A percentile compares a stretch with the other conserved stretches of the same genome.
These are phyloP conservation scores for Aspergillus ustus DNA, from an alignment of 2,329 filamentous ascomycete genomes.

Conservation along the genomic window DNA sequence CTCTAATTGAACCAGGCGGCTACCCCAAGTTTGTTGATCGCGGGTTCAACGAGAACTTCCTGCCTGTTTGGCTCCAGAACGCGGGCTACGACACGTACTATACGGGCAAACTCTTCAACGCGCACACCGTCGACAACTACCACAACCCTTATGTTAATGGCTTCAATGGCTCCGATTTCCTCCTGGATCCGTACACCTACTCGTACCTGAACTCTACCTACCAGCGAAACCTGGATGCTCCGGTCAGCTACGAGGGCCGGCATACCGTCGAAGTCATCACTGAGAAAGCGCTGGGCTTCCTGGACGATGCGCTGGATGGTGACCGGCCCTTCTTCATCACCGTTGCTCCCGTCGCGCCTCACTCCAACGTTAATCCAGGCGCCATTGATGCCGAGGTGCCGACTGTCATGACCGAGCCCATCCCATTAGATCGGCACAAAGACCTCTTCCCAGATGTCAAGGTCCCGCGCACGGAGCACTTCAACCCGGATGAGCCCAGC, in stretches of 20 bases:
- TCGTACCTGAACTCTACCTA: constrained; percentile 67
- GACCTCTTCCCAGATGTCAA: constrained; percentile 62
- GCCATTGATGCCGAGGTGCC: not conserved
- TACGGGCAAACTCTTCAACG: constrained; percentile 71
- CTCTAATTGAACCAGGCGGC: constrained; percentile 28
- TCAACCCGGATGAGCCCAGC: constrained; percentile 24
- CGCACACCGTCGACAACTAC: constrained; percentile 65
- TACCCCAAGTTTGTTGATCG: constrained; percentile 70
- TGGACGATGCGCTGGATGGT: constrained; percentile 62
- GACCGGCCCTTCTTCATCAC: constrained; percentile 69
- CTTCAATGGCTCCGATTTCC: constrained; percentile 64
- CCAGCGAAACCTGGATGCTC: constrained; percentile 60
- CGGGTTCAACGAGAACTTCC: constrained; percentile 69
- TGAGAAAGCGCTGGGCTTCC: constrained; percentile 61
- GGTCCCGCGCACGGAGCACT: constrained; percentile 59
- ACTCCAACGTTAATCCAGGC: constrained; percentile 56
- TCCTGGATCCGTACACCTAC: constrained; percentile 71
- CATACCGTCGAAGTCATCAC: constrained; percentile 63
- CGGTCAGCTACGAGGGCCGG: constrained; percentile 57
- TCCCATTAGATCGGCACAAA: constrained; percentile 52
- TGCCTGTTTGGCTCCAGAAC: constrained; percentile 72
- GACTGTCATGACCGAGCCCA: constrained; percentile 18
- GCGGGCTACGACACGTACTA: constrained; percentile 72
- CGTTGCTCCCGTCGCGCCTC: constrained; percentile 69
- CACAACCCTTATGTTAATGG: constrained; percentile 61